Base-by-base conservation (phyloP, 306 rosid genomes). In the Coriaria nepalensis region DNA sequence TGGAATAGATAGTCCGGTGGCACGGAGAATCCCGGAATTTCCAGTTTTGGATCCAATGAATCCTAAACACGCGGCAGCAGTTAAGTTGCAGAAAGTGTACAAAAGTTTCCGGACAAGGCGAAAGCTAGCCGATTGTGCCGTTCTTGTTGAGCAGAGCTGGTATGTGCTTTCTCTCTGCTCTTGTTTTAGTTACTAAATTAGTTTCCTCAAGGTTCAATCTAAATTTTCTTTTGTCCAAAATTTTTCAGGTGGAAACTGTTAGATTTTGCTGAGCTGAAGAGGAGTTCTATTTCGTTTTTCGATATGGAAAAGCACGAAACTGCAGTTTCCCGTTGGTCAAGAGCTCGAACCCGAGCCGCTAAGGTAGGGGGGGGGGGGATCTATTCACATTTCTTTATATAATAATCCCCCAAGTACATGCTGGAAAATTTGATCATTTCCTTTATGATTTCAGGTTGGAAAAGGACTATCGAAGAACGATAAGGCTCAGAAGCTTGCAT, bases 141-240 rank as follows among this genome's bases (percentile, higher is more conserved):
- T 92, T 62, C 94, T 92, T 20, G 88, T 92, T 53, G 99, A 92
- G 66, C 96, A 92, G 56, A 86, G 99, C 93, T 92, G 99, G 99
- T 92, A 70, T 6, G 49, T 32, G 34, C 71, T 49, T 12, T 34
- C 29, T 10, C 39, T 10, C 8, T 10, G 32, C 8, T 15, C 13
- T 7, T 7, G n/a, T 15, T 15, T 7, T 20, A 20, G 29, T 20
- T 20, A 20, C 29, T 20, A 20, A 20, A 1, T 20, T 20, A 20
- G 29, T 20, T 20, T 20, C 29, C 1, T 20, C 29, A 20, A 20
- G 29, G 29, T 20, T 20, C 29, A 20, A 20, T 20, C 29, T 20
- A 20, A 20, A 20, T 20, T 20, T 20, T 20, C 29, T 20, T n/a
- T n/a, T 20, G 29, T 3, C 29, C 3, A 42, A 9, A 49, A 57